phyloP scores from a whole-genome alignment of 495 filamentous ascomycete genomes.

The Penicillium atrosanguineum region DNA sequence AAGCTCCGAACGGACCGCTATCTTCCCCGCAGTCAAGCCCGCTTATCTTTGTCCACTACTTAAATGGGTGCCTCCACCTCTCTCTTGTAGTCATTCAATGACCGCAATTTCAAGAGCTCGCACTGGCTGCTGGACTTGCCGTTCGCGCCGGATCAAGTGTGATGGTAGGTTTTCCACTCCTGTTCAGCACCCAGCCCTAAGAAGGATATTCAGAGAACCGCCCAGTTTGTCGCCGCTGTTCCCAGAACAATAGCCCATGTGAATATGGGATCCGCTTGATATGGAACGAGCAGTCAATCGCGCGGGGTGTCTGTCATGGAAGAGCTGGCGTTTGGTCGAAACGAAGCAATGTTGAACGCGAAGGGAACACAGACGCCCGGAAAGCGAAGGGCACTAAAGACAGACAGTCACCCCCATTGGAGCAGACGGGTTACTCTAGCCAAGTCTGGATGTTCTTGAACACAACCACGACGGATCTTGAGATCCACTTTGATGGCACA shows the following conservation, averaged over 20 bases:
- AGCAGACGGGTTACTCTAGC: neutral
- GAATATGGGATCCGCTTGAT: slow-evolving; percentile 21
- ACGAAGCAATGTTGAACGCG: slow-evolving; percentile 1
- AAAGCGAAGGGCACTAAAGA: neutral
- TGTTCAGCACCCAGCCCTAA: neutral
- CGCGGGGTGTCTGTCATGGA: slow-evolving; percentile 26
- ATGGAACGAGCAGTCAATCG: slow-evolving; percentile 27
- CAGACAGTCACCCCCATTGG: neutral
- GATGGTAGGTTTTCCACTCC: slow-evolving; percentile 14
- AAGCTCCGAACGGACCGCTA: neutral
- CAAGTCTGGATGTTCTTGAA: slow-evolving; percentile 21
- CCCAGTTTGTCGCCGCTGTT: slow-evolving; percentile 23
- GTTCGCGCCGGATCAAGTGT: slow-evolving; percentile 25
- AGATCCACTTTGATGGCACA: slow-evolving; percentile 19
- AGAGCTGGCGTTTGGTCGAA: slow-evolving; percentile 25
- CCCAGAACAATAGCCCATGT: slow-evolving; percentile 15
- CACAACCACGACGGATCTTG: slow-evolving; percentile 19
- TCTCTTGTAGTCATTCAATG: neutral
- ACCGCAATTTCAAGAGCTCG: slow-evolving; percentile 14
- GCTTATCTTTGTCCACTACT: slow-evolving; percentile 7
- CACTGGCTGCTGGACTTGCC: slow-evolving; percentile 25
- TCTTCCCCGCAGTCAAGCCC: slow-evolving; percentile 12
- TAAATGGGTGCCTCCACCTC: neutral
- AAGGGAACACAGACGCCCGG: neutral
- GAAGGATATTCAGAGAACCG: slow-evolving; percentile 10